Evolutionary conservation across 345 rosid genomes (phyloP), one percentile per base, ranked within the genome.

Genomic region (Carallia brachiata): DNA sequence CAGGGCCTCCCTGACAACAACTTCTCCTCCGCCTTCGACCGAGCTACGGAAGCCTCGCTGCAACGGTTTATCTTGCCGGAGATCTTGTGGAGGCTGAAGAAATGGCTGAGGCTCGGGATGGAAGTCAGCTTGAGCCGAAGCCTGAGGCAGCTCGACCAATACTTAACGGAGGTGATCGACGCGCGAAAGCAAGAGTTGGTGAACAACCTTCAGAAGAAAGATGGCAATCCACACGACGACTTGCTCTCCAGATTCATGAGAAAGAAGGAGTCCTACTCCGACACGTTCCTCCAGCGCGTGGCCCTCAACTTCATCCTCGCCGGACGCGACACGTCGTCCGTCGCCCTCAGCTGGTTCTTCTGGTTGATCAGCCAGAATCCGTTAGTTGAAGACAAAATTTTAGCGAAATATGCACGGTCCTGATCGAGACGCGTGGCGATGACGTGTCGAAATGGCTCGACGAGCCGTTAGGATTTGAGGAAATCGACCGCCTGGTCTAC

Each of bases 271-370:
- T 72, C 90, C 64, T 91, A 88, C 86, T 78, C 97, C 0, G 97
- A 91, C 75, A 68, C 80, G 2, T 82, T 84, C 66, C 93, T 94
- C 56, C 89, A 88, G 74, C 95, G 91, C 75, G 96, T 94, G 73
- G 98, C 97, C 15, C 91, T 90, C 50, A 94, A 88, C 66, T 94
- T 94, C 85, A 90, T 94, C 83, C 85, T 94, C 48, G 98, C 98
- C 39, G 98, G 98, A 36, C 91, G 98, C 18, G 97, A 94, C 89
- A 94, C 98, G 77, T 91, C 97, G 68, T 86, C 97, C 0, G 98
- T 90, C 3, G 97, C 98, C 18, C 66, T 94, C 30, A 73, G 89
- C 85, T 95, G 99, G 99, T 95, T 95, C 81, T 95, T 95, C 76
- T 89, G 96, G 93, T 53, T 90, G 68, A 66, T 90, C 66, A 84